A percentile compares a stretch with the other conserved stretches of the same genome.
These are phyloP conservation scores for Candida dajiaensis DNA, from an alignment of 805 yeast species.

Conservation along the genomic window DNA sequence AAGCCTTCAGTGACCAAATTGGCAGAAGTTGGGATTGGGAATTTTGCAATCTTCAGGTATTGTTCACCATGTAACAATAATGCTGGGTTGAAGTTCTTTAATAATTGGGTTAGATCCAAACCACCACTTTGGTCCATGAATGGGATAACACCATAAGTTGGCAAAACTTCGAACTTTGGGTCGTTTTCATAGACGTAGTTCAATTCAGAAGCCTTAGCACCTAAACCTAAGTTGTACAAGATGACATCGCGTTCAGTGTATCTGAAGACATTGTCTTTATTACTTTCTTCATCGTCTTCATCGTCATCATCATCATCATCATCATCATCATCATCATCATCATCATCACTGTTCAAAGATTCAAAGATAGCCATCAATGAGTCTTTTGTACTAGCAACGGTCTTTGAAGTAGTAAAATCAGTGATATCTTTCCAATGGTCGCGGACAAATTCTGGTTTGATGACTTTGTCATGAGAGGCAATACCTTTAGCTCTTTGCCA, in stretches of 20 bases:
- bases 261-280: slow-evolving; percentile 38
- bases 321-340: slow-evolving; percentile 35
- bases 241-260: slow-evolving; percentile 69
- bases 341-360: slow-evolving; percentile 40
- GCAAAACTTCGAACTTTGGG: slow-evolving; percentile 75
- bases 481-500: slow-evolving; percentile 93
- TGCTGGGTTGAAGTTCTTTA: slow-evolving; percentile 85
- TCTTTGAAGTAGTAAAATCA: slow-evolving; percentile 53
- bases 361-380: slow-evolving; percentile 73
- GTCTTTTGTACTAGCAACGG: slow-evolving; percentile 62
- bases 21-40: slow-evolving; percentile 75
- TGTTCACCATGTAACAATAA: slow-evolving; percentile 93
- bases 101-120: slow-evolving; percentile 50
- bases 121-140: slow-evolving; percentile 61
- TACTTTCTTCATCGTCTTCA: slow-evolving; percentile 41
- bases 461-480: slow-evolving; percentile 39
- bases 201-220: slow-evolving; percentile 74
- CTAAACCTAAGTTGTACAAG: slow-evolving; percentile 84
- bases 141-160: slow-evolving; percentile 88
- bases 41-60: slow-evolving; percentile 67
- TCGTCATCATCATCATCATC: slow-evolving; percentile 42
- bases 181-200: slow-evolving; percentile 75
- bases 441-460: slow-evolving; percentile 63
- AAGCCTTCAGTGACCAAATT: slow-evolving; percentile 50
- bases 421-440: slow-evolving; percentile 61